Conservation (phyloP, 176 grass and related monocot species). For the Luzula sylvatica region DNA sequence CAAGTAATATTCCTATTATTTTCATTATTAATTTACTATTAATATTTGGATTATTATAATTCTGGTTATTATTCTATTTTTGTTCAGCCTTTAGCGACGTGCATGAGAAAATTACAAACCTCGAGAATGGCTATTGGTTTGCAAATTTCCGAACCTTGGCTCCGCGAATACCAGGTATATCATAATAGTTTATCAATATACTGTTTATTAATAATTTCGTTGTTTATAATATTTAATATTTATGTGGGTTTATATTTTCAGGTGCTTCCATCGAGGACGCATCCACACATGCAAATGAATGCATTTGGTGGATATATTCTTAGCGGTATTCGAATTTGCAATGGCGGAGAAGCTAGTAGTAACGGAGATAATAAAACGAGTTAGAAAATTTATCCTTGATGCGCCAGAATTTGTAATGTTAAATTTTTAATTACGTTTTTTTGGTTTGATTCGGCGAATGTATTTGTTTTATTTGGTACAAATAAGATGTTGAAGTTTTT, state of each 20-base stretch:
- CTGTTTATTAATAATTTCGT: too few species aligned
- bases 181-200: neutral
- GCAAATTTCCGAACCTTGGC: slow-evolving; percentile 88
- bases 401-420: too few species aligned
- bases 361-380: slow-evolving; percentile 19
- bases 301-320: slow-evolving; percentile 82
- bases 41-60: neutral
- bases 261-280: slow-evolving; percentile 77
- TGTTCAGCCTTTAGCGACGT: slow-evolving; percentile 75
- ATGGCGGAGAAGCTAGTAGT: slow-evolving; percentile 1
- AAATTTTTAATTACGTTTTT: too few species aligned
- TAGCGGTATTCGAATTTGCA: slow-evolving; percentile 56
- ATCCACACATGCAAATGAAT: slow-evolving; percentile 93
- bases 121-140: slow-evolving; percentile 73
- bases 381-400: neutral
- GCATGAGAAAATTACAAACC: slow-evolving; percentile 68
- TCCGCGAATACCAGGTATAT: slow-evolving; percentile 91
- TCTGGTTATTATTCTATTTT: neutral
- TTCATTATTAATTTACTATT: neutral
- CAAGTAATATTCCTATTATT: slow-evolving; percentile 22
- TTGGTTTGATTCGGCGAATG: too few species aligned
- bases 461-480: too few species aligned
- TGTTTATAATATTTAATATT: too few species aligned
- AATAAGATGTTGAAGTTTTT: neutral
- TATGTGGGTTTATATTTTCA: slow-evolving; percentile 19